Percentiles rank a stretch among this genome's conserved stretches.
These are phyloP conservation scores for Psophocarpus tetragonolobus DNA, from an alignment of 306 rosid species.

Conservation along the genomic window DNA sequence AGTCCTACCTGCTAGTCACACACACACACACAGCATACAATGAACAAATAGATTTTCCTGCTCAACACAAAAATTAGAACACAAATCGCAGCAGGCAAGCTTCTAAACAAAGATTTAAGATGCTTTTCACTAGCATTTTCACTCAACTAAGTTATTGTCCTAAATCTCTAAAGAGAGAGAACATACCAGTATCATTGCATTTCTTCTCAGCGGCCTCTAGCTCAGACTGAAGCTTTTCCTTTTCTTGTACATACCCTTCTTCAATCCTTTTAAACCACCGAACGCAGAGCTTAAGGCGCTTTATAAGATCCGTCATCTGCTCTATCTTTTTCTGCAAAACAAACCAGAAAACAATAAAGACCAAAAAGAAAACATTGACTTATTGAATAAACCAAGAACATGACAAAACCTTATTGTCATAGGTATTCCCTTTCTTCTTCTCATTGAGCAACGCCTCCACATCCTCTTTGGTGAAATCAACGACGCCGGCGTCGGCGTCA, in stretches of 20 bases:
- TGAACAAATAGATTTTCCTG: background rate
- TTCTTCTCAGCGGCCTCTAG: slow-evolving; percentile 67
- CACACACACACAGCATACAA: background rate
- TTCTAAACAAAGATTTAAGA: background rate
- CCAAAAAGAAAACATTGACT: background rate
- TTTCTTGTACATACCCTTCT: slow-evolving; percentile 54
- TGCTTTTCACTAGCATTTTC: background rate
- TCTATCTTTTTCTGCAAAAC: slow-evolving; percentile 60
- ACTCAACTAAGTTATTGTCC: background rate
- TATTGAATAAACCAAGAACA: background rate
- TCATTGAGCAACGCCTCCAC: slow-evolving; percentile 67
- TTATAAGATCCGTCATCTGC: slow-evolving; percentile 51
- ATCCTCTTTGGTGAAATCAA: slow-evolving; percentile 73
- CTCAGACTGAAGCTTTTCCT: slow-evolving; percentile 57
- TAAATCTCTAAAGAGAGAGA: background rate
- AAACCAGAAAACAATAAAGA: background rate
- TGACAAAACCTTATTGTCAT: slow-evolving; percentile 64
- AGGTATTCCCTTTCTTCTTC: slow-evolving; percentile 61
- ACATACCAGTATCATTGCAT: slow-evolving; percentile 60
- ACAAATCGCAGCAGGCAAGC: background rate
- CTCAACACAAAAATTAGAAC: background rate
- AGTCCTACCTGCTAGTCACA: background rate
- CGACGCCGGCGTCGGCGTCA: slow-evolving; percentile 49
- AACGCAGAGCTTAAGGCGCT: slow-evolving; percentile 67
- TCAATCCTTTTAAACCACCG: slow-evolving; percentile 62